phyloP scores from a whole-genome alignment of 352 stramenopile genomes.

The Blastocystis hominis region DNA sequence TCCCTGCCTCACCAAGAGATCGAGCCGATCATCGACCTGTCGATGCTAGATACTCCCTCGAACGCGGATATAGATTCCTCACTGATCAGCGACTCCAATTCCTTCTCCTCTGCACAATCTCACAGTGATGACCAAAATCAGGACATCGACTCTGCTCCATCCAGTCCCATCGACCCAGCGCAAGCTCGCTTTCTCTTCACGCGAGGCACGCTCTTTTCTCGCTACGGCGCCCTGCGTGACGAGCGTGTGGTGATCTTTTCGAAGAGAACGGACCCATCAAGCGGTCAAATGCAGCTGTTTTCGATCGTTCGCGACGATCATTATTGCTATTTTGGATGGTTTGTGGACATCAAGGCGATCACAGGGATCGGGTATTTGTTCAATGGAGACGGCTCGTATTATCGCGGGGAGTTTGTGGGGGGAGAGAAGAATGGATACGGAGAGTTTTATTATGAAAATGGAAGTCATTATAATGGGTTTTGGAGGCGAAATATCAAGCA shows the following conservation, averaged over 20 bases:
- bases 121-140: background rate
- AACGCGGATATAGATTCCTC: background rate
- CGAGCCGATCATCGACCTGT: background rate
- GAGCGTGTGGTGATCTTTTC: background rate
- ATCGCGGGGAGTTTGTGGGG: background rate
- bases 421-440: constrained; percentile 39
- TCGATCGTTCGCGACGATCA: background rate
- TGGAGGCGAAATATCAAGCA: constrained; percentile 26
- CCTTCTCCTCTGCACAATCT: background rate
- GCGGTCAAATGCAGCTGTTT: background rate
- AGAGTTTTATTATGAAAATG: constrained; percentile 47
- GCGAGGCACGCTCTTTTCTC: background rate
- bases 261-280: background rate
- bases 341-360: background rate
- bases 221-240: background rate
- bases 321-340: constrained; percentile 18
- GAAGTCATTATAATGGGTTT: constrained; percentile 32
- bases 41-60: background rate
- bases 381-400: constrained; percentile 34
- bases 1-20: background rate
- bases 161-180: background rate
- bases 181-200: background rate
- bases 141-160: background rate
- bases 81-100: background rate
- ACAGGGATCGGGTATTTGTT: background rate